Base-by-base conservation (phyloP, 106 monocot species). In the Dendrobium nobile region DNA sequence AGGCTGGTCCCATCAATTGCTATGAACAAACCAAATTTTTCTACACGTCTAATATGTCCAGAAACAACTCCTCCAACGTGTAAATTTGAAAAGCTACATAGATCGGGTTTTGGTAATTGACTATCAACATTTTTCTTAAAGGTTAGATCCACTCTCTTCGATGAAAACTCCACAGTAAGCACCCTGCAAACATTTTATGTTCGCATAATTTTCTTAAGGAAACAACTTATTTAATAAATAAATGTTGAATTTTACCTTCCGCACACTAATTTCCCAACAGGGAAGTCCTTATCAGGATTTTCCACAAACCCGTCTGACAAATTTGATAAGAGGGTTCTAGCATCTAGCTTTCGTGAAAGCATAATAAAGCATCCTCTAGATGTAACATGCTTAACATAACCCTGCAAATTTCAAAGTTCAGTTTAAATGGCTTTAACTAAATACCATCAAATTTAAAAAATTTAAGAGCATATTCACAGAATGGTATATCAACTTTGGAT, bases 321-420 rank as follows among this genome's bases (percentile, higher is more conserved):
- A 61, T 98, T 90, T 48, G 94, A 92, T 24, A 94, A 43, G 51
- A 90, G 87, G 43, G 92, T 88, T 85, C 97, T 86, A 45, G 94
- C 97, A 84, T 92, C 97, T 72, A 98, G 58, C 41, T 55, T 80
- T 82, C 89, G 89, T 48, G 97, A 98, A 82, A 98, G 90, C 81
- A 88, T 91, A 79, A 98, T 77, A 68, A 98, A 98, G 80, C 97
- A 98, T 81, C 97, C 97, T 91, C 94, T 98, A 15, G 87, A 54
- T 27, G 79, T 87, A 40, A 98, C 77, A 85, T 84, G 88, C 79
- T 94, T 98, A 20, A 98, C 89, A 86, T 98, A 98, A 41, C 94
- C 97, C 94, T 94, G 85, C 67, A 86, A 26, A 82, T 77, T 56
- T 41, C 73, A 58, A 79, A 47, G 72, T 41, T 17, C 44, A 70